A percentile compares a stretch with the other conserved stretches of the same genome.
phyloP scores from a whole-genome alignment of 768 basidiomycete genomes.

The Fibroporia radiculosa region DNA sequence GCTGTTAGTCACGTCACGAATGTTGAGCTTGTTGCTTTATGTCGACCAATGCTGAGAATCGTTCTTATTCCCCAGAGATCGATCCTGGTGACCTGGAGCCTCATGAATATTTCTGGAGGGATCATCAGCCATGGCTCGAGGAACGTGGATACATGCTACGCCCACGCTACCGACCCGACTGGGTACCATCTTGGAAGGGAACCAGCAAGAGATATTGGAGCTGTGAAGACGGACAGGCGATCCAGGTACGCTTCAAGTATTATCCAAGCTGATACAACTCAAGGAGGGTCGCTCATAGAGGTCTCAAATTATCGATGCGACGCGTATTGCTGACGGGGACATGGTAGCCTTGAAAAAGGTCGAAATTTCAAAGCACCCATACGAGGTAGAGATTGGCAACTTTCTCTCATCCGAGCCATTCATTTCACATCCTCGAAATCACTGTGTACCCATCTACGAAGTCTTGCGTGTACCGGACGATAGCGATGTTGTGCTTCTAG shows the following conservation, averaged over 20 bases:
- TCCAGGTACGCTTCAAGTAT: neutral
- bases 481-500: slow-evolving; percentile 12
- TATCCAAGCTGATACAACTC: no score
- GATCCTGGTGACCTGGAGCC: no score
- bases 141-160: slow-evolving; percentile 10
- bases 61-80: no score
- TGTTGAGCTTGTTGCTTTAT: no score
- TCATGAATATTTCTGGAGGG: slow-evolving; percentile 9
- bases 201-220: neutral
- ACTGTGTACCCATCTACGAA: slow-evolving; percentile 17
- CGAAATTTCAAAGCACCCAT: slow-evolving; percentile 7
- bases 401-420: slow-evolving; percentile 5
- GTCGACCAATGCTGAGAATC: no score
- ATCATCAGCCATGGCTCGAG: slow-evolving; percentile 10
- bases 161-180: slow-evolving; percentile 17
- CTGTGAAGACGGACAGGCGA: slow-evolving; percentile 6
- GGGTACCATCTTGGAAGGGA: slow-evolving; percentile 20
- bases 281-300: no score
- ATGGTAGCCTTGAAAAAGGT: slow-evolving; percentile 13
- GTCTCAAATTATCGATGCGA: slow-evolving; percentile 14
- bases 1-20: no score
- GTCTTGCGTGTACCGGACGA: slow-evolving; percentile 11
- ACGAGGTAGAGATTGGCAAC: slow-evolving; percentile 9
- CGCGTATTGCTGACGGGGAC: slow-evolving; percentile 10
- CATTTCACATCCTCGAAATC: slow-evolving; percentile 15